Evolutionary conservation across 78 protist species (phyloP).

Genomic region (Cavenderia fasciculata): DNA sequence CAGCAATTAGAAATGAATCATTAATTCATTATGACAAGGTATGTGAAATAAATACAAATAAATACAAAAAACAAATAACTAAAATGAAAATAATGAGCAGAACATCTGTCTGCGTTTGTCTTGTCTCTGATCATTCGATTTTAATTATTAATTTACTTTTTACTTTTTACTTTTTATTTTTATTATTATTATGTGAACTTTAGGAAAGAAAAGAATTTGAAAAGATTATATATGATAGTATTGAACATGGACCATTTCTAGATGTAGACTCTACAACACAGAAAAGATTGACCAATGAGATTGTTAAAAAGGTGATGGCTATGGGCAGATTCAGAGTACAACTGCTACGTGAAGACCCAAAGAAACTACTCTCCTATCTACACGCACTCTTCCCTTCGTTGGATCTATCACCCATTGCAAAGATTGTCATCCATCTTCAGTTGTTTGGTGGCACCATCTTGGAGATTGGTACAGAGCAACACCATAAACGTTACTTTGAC

Average conservation of each 20-base stretch:
- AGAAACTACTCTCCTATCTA: neutral
- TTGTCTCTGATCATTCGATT: no score
- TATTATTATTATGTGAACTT: no score
- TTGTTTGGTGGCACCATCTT: conserved; percentile 68
- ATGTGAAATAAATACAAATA: no score
- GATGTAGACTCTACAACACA: conserved; percentile 18
- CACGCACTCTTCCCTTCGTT: neutral
- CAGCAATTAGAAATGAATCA: conserved; percentile 25
- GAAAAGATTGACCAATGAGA: neutral
- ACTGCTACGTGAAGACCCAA: conserved; percentile 14
- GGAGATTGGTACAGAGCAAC: conserved; percentile 63
- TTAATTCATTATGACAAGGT: neutral
- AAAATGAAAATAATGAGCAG: no score
- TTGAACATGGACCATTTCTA: neutral
- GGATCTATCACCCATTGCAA: conserved; percentile 22
- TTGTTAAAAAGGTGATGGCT: neutral
- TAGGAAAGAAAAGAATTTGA: no score
- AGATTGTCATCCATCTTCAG: conserved; percentile 43
- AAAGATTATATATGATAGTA: neutral
- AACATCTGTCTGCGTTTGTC: no score
- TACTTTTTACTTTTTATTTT: no score
- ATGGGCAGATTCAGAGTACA: neutral
- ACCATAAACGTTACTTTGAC: conserved; percentile 48
- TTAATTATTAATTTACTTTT: no score
- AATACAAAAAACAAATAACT: no score